A percentile compares a stretch with the other conserved stretches of the same genome.
Evolutionary conservation across 1,284 basidiomycete species (phyloP).

Genomic region (Sphagnurus paluster): DNA sequence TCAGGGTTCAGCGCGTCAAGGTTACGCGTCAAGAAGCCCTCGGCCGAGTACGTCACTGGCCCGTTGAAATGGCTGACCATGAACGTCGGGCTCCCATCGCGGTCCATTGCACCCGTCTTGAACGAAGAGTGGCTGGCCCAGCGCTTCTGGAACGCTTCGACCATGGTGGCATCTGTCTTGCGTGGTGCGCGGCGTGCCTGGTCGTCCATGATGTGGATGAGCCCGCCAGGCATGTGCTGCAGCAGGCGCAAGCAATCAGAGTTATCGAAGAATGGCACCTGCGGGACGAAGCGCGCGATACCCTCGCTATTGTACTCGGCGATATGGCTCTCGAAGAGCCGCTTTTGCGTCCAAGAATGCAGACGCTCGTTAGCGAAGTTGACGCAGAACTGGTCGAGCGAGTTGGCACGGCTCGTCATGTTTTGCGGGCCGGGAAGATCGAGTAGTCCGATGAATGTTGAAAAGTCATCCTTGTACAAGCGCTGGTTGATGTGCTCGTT

Average conservation of each 20-base stretch:
- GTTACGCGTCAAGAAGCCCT: slow-evolving; percentile 89
- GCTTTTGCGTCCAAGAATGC: slow-evolving; percentile 82
- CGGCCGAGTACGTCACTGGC: slow-evolving; percentile 88
- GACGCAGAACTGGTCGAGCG: slow-evolving; percentile 94
- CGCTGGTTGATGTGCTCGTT: slow-evolving; percentile 96
- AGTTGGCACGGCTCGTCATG: slow-evolving; percentile 82
- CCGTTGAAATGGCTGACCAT: slow-evolving; percentile 92
- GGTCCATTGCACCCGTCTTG: slow-evolving; percentile 75
- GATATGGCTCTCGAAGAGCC: slow-evolving; percentile 77
- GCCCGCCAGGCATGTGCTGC: slow-evolving; percentile 85
- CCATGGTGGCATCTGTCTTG: slow-evolving; percentile 93
- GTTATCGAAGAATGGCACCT: slow-evolving; percentile 89
- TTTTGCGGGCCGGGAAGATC: slow-evolving; percentile 95
- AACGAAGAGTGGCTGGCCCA: slow-evolving; percentile 94
- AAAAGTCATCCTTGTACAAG: slow-evolving; percentile 88
- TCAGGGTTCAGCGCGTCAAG: slow-evolving; percentile 90
- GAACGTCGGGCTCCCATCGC: slow-evolving; percentile 84
- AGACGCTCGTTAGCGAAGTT: slow-evolving; percentile 95
- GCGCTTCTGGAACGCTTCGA: slow-evolving; percentile 90
- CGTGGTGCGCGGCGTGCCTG: slow-evolving; percentile 85
- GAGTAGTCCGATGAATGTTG: slow-evolving; percentile 92
- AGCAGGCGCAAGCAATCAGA: slow-evolving; percentile 86
- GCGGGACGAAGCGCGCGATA: slow-evolving; percentile 71
- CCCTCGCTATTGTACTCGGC: slow-evolving; percentile 87
- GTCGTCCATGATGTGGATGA: slow-evolving; percentile 98